phyloP scores from a whole-genome alignment of 1,139 yeast genomes.

The Tardiomyces digboiensis region DNA sequence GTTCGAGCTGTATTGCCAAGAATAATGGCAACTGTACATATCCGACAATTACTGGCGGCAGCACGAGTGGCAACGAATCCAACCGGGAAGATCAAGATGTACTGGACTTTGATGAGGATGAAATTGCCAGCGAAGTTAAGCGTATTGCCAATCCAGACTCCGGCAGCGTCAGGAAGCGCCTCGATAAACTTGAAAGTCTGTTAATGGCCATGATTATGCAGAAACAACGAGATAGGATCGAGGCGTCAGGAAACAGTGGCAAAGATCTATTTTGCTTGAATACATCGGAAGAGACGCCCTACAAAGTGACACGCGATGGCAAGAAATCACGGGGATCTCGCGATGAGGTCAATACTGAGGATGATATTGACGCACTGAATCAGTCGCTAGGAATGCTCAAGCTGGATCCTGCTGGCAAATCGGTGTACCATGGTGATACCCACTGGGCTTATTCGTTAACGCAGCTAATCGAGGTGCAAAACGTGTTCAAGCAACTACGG shows the following conservation, averaged over 20 bases:
- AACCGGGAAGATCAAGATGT: not conserved
- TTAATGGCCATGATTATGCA: constrained; percentile 16
- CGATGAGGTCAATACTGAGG: constrained; percentile 1
- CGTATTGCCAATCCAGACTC: not conserved
- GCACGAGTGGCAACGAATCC: not conserved
- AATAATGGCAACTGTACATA: constrained; percentile 2
- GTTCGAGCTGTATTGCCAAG: constrained; percentile 22
- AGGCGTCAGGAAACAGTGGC: not conserved
- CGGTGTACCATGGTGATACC: constrained; percentile 28
- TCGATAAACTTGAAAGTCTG: constrained; percentile 23
- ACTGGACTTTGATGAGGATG: not conserved
- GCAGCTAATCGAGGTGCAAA: constrained; percentile 23
- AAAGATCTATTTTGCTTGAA: no score
- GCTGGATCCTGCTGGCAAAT: constrained; percentile 24
- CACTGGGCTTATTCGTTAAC: constrained; percentile 27
- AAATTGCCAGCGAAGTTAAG: not conserved
- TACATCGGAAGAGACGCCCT: not conserved
- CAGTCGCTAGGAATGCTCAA: constrained; percentile 28
- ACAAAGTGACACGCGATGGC: not conserved
- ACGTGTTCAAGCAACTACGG: constrained; percentile 15
- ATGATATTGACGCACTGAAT: constrained; percentile 16
- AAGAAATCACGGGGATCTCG: not conserved
- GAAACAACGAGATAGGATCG: constrained; percentile 1
- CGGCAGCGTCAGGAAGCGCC: constrained; percentile 17
- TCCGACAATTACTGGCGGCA: constrained; percentile 1